phyloP scores from a whole-genome alignment of 1,139 yeast genomes.

The Neolecta irregularis region DNA sequence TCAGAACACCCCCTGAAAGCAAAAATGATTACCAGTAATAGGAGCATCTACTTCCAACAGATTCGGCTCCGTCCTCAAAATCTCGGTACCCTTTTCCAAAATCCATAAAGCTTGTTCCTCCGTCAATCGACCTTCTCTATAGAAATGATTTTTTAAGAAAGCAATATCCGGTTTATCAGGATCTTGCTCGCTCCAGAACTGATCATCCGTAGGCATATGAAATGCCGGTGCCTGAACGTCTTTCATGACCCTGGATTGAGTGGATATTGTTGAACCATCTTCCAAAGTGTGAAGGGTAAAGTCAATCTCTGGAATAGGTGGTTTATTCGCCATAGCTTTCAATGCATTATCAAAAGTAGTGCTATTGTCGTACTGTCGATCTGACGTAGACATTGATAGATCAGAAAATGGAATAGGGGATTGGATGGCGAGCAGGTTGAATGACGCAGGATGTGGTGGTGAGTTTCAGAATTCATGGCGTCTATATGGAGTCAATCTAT shows the following conservation, averaged over 20 bases:
- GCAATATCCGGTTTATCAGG: conserved; percentile 43
- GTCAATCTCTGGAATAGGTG: conserved; percentile 1
- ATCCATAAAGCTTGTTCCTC: conserved; percentile 61
- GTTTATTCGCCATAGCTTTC: too few relatives aligned
- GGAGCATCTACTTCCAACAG: conserved; percentile 77
- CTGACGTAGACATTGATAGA: too few relatives aligned
- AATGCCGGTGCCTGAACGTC: conserved; percentile 56
- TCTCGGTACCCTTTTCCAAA: conserved; percentile 47
- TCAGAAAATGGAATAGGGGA: too few relatives aligned
- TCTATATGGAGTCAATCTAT: too few relatives aligned
- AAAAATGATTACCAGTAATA: conserved; percentile 37
- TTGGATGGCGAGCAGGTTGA: too few relatives aligned
- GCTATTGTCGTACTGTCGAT: too few relatives aligned
- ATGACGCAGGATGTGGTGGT: too few relatives aligned
- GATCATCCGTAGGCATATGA: conserved; percentile 46
- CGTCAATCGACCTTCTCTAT: conserved; percentile 63
- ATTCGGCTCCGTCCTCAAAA: conserved; percentile 63
- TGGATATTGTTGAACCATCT: conserved; percentile 50
- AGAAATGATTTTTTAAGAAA: conserved; percentile 59
- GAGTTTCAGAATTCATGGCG: too few relatives aligned
- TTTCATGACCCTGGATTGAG: conserved; percentile 52
- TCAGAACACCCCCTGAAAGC: not conserved
- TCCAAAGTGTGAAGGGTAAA: conserved; percentile 46
- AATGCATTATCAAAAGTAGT: too few relatives aligned
- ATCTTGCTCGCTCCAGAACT: conserved; percentile 43